Evolutionary conservation across 1,139 yeast genomes (phyloP), one percentile per base, ranked within the genome.

Genomic region (Suhomyces bokatorum): DNA sequence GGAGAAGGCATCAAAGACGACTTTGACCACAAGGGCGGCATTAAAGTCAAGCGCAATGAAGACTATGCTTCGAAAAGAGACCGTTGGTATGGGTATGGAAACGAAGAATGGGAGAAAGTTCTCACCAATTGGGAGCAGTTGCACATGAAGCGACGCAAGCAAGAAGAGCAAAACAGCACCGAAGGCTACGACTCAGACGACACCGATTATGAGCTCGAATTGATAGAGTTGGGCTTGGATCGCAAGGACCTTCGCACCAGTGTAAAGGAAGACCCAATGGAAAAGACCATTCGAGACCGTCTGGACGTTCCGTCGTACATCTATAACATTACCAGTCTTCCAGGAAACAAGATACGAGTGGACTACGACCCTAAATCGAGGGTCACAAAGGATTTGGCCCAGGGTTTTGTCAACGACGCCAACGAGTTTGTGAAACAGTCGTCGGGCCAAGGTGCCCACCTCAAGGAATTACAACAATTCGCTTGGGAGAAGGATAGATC

Each of bases 41-140:
- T 53, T 4, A 55, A 55, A n/a, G 62, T 66, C 49, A 68, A 63
- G 53, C 75, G 65, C 47, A 69, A 54, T 44, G 75, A 75, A 5
- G 78, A 73, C 41, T 82, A 78, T 64, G 95, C 86, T 53, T 75
- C 82, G 14, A 85, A 85, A 52, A 67, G 95, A 45, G 95, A 87
- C 60, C 68, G 87, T 41, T 87, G 93, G 89, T 84, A 80, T 57
- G 95, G 95, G 0, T 84, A 78, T 57, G 84, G 83, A 46, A 69
- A 75, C 1, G 69, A 70, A 5, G 86, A 85, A 42, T 86, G 86
- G 70, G 73, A 71, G 38, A 61, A 65, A n/a, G 75, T 78, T 17
- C 60, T 81, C 7, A 64, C 66, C 34, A 66, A 69, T 42, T 75
- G 81, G 77, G 73, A 77, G 37, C 55, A 57, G 17, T 63, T 66